Conservation (phyloP, 495 filamentous ascomycete species). For the Mycothermus thermophilus region DNA sequence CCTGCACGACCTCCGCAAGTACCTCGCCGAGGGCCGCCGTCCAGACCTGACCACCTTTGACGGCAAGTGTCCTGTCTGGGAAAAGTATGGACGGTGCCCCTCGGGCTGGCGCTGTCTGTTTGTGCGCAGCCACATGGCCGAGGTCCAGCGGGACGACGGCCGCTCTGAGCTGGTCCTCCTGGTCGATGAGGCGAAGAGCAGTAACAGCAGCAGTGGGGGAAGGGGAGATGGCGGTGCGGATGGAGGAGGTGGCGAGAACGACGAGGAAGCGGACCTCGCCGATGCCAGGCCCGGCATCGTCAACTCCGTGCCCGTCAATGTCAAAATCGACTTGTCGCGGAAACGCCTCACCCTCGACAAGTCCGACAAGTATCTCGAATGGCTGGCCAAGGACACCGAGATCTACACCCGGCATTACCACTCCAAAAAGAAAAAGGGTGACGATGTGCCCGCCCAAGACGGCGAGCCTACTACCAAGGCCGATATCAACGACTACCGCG, state of each 20-base stretch:
- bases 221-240: constrained; percentile 15
- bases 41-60: constrained; percentile 60
- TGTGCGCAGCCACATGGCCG: constrained; percentile 63
- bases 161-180: constrained; percentile 66
- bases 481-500: constrained; percentile 55
- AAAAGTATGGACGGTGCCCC: constrained; percentile 57
- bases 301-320: constrained; percentile 52
- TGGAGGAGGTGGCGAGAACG: constrained; percentile 1
- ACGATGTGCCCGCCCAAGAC: too few relatives aligned
- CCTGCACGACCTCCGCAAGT: constrained; percentile 71
- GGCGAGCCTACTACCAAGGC: too few relatives aligned
- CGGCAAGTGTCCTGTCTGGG: constrained; percentile 68
- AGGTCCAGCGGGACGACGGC: constrained; percentile 60
- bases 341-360: constrained; percentile 52
- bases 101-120: constrained; percentile 91
- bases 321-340: constrained; percentile 56
- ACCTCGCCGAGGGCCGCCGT: constrained; percentile 69
- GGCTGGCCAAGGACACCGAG: constrained; percentile 49
- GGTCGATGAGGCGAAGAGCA: too few relatives aligned
- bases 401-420: constrained; percentile 38
- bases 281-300: constrained; percentile 40
- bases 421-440: constrained; percentile 29
- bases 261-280: constrained; percentile 12
- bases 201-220: too few relatives aligned
- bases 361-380: constrained; percentile 60